Evolutionary conservation across 2,329 filamentous ascomycete species (phyloP), one percentile per base, ranked within the genome.

Genomic region (Epichloe scottii): DNA sequence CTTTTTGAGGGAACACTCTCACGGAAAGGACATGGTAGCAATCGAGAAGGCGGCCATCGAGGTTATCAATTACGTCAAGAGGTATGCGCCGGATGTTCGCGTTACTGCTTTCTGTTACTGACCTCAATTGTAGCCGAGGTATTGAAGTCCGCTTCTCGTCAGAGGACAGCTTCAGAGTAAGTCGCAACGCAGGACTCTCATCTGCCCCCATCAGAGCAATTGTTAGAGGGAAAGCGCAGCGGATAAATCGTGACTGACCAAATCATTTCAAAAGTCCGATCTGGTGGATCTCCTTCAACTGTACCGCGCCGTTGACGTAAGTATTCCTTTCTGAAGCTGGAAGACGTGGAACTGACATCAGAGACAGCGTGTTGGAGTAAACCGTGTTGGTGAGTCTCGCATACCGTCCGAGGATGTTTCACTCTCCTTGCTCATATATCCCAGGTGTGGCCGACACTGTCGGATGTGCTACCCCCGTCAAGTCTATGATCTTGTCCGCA

Each of bases 11-110:
- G 84, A 94, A 68, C 85, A 93, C 74, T 87, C 82, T 53, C 88
- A 93, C 68, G 88, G 89, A 66, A 95, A 94, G 78, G 85, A 89
- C 63, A 90, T 94, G 82, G 82, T 80, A 58, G 86, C 85, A 65
- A 89, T 68, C 53, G 58, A 75, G 71, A 85, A 88, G 71, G 79
- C 83, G 34, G 88, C 56, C 6, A 50, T 57, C 30, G 56, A 57
- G 48, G 56, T 57, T n/a, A 57, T 57, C 15, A 47, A 52, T 21
- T 57, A 51, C 33, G 48, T 57, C 46, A 57, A 57, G 47, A 54
- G 52, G 52, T 49, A 35, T 23, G 45, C 14, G 11, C 4, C 6
- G 35, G 12, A 17, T 15, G 17, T 7, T 30, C 5, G 17, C 15
- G 5, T 42, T 12, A 15, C 26, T 33, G 7, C 4, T 7, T 23